Evolutionary conservation across 108 stramenopile species (phyloP).

Genomic region (Nitzschia sp.): DNA sequence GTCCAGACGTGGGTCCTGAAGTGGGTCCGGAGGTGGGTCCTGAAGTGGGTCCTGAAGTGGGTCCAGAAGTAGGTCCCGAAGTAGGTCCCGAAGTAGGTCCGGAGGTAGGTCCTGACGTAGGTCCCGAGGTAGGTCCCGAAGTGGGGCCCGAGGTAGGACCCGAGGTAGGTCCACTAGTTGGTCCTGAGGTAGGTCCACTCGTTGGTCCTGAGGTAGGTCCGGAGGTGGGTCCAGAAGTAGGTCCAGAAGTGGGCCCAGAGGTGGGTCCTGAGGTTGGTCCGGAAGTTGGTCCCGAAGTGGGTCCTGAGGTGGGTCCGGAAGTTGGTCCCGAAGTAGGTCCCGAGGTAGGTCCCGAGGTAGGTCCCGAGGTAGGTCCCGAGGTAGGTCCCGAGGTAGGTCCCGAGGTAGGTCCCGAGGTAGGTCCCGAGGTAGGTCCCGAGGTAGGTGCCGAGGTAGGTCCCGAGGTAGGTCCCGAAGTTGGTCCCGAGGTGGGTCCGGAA

Average conservation of each 20-base stretch:
- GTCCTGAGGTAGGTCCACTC: background rate
- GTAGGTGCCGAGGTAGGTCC: conserved; percentile 16
- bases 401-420: background rate
- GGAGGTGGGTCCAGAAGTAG: conserved; percentile 9
- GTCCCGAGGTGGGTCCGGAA: conserved; percentile 17
- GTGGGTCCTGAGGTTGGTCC: conserved; percentile 1
- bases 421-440: background rate
- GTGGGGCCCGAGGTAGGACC: conserved; percentile 2
- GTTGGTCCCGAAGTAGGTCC: conserved; percentile 1
- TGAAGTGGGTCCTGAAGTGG: conserved; percentile 5
- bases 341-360: background rate
- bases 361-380: conserved; percentile 13
- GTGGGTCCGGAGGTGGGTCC: conserved; percentile 26
- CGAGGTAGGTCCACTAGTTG: background rate
- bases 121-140: background rate
- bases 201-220: conserved; percentile 13
- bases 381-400: conserved; percentile 13
- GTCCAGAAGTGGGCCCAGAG: conserved; percentile 1
- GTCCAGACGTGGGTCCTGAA: conserved; percentile 18
- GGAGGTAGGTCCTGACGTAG: conserved; percentile 2
- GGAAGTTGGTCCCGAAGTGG: background rate
- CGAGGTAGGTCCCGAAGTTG: conserved; percentile 22
- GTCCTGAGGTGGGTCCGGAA: background rate
- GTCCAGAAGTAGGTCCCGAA: background rate
- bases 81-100: conserved; percentile 4